Percentiles rank a stretch among this genome's conserved stretches.
Evolutionary conservation across 768 basidiomycete species (phyloP).

Genomic region (Kwoniella sp.): DNA sequence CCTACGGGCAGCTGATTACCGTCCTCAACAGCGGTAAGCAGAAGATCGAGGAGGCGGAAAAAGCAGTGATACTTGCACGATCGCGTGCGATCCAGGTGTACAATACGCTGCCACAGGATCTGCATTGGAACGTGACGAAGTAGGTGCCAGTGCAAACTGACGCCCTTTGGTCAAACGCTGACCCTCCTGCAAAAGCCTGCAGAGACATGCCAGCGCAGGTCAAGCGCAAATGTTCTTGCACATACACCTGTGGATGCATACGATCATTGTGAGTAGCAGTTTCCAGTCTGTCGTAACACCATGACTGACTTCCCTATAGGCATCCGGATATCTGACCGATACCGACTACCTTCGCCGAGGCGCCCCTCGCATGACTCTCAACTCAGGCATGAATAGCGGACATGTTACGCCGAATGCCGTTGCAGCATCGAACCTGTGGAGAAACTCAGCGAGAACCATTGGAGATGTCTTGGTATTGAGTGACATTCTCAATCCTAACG

Average conservation of each 20-base stretch:
- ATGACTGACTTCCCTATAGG: constrained; percentile 7
- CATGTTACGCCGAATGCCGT: constrained; percentile 28
- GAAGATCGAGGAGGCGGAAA: constrained; percentile 7
- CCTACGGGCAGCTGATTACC: constrained; percentile 37
- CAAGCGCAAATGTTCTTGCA: constrained; percentile 35
- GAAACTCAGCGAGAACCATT: constrained; percentile 35
- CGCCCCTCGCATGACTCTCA: not conserved
- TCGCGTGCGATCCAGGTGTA: constrained; percentile 28
- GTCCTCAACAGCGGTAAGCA: constrained; percentile 24
- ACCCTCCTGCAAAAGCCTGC: too few relatives aligned
- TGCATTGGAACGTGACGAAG: constrained; percentile 43
- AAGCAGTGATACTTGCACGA: constrained; percentile 9
- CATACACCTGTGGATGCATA: constrained; percentile 47
- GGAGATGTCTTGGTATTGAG: constrained; percentile 41
- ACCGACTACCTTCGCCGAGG: constrained; percentile 16
- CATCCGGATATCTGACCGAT: constrained; percentile 22
- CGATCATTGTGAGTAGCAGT: constrained; percentile 28
- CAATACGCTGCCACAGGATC: constrained; percentile 29
- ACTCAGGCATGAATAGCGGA: constrained; percentile 16
- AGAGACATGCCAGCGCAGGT: constrained; percentile 26
- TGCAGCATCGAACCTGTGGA: constrained; percentile 31
- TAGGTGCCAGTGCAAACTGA: constrained; percentile 14
- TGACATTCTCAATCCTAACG: constrained; percentile 37
- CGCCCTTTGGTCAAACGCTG: not conserved
- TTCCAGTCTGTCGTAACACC: not conserved